Evolutionary conservation across 106 monocot species (phyloP), one percentile per base, ranked within the genome.

Genomic region (Acorus calamus): DNA sequence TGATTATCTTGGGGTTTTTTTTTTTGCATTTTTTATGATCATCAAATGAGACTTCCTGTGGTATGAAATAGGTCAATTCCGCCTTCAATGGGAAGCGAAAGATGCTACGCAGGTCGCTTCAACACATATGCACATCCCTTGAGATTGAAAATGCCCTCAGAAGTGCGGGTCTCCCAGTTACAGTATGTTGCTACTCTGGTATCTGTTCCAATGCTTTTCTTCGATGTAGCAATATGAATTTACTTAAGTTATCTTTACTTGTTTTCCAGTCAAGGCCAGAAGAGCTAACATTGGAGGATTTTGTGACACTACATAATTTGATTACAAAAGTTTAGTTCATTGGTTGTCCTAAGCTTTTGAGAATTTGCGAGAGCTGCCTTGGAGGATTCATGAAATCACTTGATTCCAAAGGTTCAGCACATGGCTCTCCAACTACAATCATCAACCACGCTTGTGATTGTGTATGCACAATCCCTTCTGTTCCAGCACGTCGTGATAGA

Each of bases 1-100:
- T 28, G 28, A 28, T 28, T 28, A 28, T 28, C 28, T 28, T 28
- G 28, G n/a, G 28, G 0, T 28, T 28, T 28, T n/a, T n/a, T 28
- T 28, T 28, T 28, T 1, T 28, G 28, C 28, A 28, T 28, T 28
- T 28, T 28, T 28, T 28, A 28, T 28, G 28, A 28, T 28, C 28
- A 28, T 28, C 28, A 28, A 28, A 28, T 28, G 28, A 28, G 28
- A 28, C 0, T 45, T 52, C n/a, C 4, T 53, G 5, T 44, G 50
- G 48, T 3, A 50, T 6, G 8, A 46, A 59, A 14, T 47, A 89
- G 94, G 82, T 90, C 49, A 90, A 82, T 64, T 85, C 82, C 55
- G 94, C 84, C 43, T 90, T 96, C 64, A 89, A 80, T 71, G 82
- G 84, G 11, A 96, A 96, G 76, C 79, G 94, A 10, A 96, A 96